Base-by-base conservation (phyloP, 495 filamentous ascomycete species). In the Alectoria sarmentosa region DNA sequence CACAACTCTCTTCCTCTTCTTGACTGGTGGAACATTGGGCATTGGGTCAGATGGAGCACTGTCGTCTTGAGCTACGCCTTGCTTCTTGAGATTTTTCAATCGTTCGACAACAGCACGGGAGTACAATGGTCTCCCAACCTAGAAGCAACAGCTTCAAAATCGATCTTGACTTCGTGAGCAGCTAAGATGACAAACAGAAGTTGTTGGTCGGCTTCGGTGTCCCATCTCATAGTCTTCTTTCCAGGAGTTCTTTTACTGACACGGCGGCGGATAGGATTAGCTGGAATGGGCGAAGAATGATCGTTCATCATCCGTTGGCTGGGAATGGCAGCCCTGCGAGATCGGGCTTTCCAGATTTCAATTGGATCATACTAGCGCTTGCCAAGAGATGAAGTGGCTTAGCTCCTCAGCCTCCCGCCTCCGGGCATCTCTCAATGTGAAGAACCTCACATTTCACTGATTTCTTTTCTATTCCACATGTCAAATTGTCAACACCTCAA, bases 311-410 rank as follows among this genome's bases (percentile, higher is more conserved):
- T 21, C 3, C 4, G 17, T 21, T 44, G 41, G 17, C 41, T 44
- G 3, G n/a, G n/a, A n/a, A n/a, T n/a, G n/a, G n/a, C n/a, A n/a
- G n/a, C n/a, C n/a, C n/a, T n/a, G n/a, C n/a, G 42, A n/a, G 42
- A 49, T 28, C 6, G 9, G 13, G 14, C 4, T 5, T 11, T 49
- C 8, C 5, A 54, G 28, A 54, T 17, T 54, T 32, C 15, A 34
- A 55, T 55, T 55, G 52, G 30, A 5, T 55, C 28, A 55, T 21
- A 55, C 17, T 34, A 55, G 52, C 52, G 52, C 30, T 21, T 55
- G 52, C 52, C 52, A 55, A 55, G 52, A 34, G 17, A 55, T 55
- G 17, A 21, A 55, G 30, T 23, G 52, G 52, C 52, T 55, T 55
- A 55, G 52, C 17, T 55, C 30, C 49, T 13, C 52, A 23, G 14